Evolutionary conservation across 1,139 yeast species (phyloP).

Genomic region (Pichia sp.): DNA sequence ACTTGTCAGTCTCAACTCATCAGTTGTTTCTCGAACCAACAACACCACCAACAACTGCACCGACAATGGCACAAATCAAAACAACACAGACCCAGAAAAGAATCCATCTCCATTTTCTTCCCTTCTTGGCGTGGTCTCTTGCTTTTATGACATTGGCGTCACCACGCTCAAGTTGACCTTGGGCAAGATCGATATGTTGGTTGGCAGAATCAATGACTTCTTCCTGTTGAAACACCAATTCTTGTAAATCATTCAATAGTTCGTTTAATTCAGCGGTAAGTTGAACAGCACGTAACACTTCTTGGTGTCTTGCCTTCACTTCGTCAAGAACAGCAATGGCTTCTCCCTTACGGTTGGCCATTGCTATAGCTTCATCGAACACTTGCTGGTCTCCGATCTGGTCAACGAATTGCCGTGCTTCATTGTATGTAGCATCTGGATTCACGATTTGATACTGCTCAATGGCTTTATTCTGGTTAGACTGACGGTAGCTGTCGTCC

Average conservation of each 20-base stretch:
- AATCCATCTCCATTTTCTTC: conserved; percentile 90
- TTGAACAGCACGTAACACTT: conserved; percentile 88
- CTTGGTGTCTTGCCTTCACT: conserved; percentile 95
- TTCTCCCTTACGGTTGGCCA: conserved; percentile 86
- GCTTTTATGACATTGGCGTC: conserved; percentile 93
- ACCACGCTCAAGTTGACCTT: conserved; percentile 88
- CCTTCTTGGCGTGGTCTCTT: conserved; percentile 79
- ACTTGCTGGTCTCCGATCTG: conserved; percentile 85
- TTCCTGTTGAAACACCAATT: conserved; percentile 93
- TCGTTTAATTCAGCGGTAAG: conserved; percentile 95
- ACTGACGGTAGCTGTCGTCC: conserved; percentile 82
- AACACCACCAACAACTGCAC: conserved; percentile 54
- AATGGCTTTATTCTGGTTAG: conserved; percentile 82
- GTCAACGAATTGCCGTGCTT: conserved; percentile 60
- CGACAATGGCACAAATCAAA: conserved; percentile 60
- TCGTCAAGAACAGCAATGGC: conserved; percentile 94
- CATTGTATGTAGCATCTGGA: conserved; percentile 87
- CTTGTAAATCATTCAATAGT: conserved; percentile 94
- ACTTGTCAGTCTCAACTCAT: not conserved
- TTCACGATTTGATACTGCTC: conserved; percentile 90
- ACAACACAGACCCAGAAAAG: conserved; percentile 64
- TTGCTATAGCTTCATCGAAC: conserved; percentile 88
- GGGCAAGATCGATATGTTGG: conserved; percentile 77
- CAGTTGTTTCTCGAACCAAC: conserved; percentile 30
- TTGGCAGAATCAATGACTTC: conserved; percentile 80